Evolutionary conservation across 2,329 filamentous ascomycete species (phyloP), one percentile per base, ranked within the genome.

Genomic region (Didymella lethalis): DNA sequence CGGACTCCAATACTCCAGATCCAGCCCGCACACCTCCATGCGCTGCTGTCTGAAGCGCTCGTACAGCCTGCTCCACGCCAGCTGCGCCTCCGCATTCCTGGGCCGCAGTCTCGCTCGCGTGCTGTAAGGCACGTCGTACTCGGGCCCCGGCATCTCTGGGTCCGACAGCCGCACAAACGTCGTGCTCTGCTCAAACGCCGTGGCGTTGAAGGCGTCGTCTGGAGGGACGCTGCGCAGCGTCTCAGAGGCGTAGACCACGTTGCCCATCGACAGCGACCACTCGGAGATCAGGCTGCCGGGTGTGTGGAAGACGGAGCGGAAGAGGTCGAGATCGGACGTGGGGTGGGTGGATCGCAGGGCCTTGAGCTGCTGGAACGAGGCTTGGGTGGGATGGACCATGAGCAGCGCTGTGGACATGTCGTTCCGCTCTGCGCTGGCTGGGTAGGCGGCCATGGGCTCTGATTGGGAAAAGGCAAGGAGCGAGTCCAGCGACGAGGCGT

Each of bases 21-120:
- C 82, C 59, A 85, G 70, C 48, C 82, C 82, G 68, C 83, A 85
- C 48, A 84, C 78, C 56, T 84, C 81, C 78, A 82, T 82, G 54
- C 83, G 75, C 64, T 76, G 77, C 63, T 82, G 78, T 46, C 81
- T 79, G 67, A 82, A 85, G 32, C 73, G 68, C 36, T 81, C 80
- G 63, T 84, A 84, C 57, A 84, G 67, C 51, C 73, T 78, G 62
- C 81, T 81, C 82, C 83, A 84, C 28, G 78, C 75, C 69, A 78
- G 79, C 57, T 81, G 75, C 8, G 81, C 80, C 55, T 82, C 77
- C 45, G 77, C 76, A 52, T 81, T 78, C 62, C 72, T 68, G n/a
- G 82, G 82, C 49, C 80, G 69, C 28, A 81, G 72, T 32, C 68
- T 72, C 11, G 77, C 73, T 48, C 78, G 75, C 44, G 76, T 72